A percentile compares a stretch with the other conserved stretches of the same genome.
phyloP scores from a whole-genome alignment of 2,329 filamentous ascomycete species.

The Beauveria varroae region DNA sequence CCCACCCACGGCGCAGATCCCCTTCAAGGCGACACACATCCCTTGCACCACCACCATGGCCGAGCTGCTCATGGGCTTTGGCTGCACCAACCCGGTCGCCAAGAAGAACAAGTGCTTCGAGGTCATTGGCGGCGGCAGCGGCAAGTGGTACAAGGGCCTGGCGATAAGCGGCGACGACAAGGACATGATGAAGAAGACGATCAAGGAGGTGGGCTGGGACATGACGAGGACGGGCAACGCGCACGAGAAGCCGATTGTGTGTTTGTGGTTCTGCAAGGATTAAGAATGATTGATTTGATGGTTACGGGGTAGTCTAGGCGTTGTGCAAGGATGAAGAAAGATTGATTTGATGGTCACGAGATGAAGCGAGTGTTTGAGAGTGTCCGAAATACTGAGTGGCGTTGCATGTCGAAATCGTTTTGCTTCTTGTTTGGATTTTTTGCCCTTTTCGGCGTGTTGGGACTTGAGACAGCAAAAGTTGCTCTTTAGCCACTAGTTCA shows the following conservation, averaged over 20 bases:
- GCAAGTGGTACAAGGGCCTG: slow-evolving; percentile 52
- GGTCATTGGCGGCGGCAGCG: slow-evolving; percentile 45
- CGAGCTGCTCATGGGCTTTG: slow-evolving; percentile 52
- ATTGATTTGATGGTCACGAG: no score
- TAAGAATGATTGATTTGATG: slow-evolving; percentile 16
- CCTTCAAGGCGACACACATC: slow-evolving; percentile 44
- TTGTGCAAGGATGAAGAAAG: no score
- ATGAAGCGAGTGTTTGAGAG: not conserved
- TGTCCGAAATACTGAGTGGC: not conserved
- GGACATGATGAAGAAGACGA: slow-evolving; percentile 38
- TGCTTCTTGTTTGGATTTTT: not conserved
- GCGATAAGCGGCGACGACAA: slow-evolving; percentile 43
- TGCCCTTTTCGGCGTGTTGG: not conserved
- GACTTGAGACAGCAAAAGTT: not conserved
- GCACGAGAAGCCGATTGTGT: slow-evolving; percentile 48
- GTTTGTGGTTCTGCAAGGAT: slow-evolving; percentile 51
- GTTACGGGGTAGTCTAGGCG: not conserved
- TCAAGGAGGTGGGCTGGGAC: slow-evolving; percentile 55
- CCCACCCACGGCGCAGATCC: slow-evolving; percentile 31
- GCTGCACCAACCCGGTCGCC: slow-evolving; percentile 41
- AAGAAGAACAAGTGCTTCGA: slow-evolving; percentile 52
- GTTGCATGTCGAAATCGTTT: not conserved
- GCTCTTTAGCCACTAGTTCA: not conserved
- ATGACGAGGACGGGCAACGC: slow-evolving; percentile 37
- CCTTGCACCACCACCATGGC: slow-evolving; percentile 45